These are phyloP conservation scores for Candida silvicultrix DNA, from an alignment of 805 yeast genomes.

Conservation along the genomic window DNA sequence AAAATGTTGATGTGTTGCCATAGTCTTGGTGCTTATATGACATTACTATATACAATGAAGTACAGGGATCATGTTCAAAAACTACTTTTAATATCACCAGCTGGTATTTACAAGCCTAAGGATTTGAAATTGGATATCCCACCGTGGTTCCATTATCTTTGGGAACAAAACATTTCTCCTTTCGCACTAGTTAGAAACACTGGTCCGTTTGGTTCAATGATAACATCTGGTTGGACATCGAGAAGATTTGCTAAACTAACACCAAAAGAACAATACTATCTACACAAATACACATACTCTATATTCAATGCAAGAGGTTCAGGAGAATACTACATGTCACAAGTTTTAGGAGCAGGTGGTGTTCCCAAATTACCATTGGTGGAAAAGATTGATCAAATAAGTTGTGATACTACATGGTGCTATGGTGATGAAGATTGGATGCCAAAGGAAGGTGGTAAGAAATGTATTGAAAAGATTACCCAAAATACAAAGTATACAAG, in stretches of 20 bases:
- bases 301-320: constrained; percentile 85
- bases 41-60: constrained; percentile 58
- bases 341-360: constrained; percentile 86
- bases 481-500: constrained; percentile 18
- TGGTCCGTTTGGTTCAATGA: constrained; percentile 77
- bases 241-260: constrained; percentile 66
- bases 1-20: constrained; percentile 69
- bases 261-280: constrained; percentile 35
- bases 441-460: constrained; percentile 33
- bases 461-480: constrained; percentile 23
- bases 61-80: constrained; percentile 58
- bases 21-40: constrained; percentile 87
- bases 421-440: constrained; percentile 82
- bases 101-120: constrained; percentile 60
- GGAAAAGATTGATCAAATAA: constrained; percentile 32
- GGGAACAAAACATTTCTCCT: constrained; percentile 88
- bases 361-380: constrained; percentile 72
- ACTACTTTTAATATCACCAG: constrained; percentile 82
- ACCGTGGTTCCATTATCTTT: constrained; percentile 66
- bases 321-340: constrained; percentile 88
- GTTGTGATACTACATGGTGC: constrained; percentile 69
- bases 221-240: constrained; percentile 86
- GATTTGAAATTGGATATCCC: constrained; percentile 47
- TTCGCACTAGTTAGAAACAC: constrained; percentile 71
- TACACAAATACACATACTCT: constrained; percentile 77